These are phyloP conservation scores for Leishmania tarentolae DNA, from an alignment of 208 protist species.

Conservation along the genomic window DNA sequence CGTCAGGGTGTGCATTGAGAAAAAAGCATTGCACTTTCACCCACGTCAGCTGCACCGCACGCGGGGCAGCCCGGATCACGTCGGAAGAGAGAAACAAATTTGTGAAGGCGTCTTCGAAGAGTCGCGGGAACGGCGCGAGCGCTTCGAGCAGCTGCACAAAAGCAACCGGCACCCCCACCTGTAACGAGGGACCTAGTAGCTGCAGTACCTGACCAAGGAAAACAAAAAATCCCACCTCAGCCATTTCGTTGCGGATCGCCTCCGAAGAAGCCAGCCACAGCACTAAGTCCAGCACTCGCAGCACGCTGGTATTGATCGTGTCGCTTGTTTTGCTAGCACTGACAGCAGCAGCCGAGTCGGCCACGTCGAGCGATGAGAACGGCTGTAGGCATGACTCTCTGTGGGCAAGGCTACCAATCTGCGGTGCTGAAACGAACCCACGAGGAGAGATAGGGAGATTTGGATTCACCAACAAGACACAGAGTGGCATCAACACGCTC, in stretches of 20 bases:
- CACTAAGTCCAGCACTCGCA: slow-evolving; percentile 64
- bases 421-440: slow-evolving; percentile 6
- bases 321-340: slow-evolving; percentile 5
- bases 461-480: slow-evolving; percentile 64
- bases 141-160: slow-evolving; percentile 58
- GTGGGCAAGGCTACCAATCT: slow-evolving; percentile 3
- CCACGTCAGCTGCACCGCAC: slow-evolving; percentile 52
- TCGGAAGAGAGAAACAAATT: slow-evolving; percentile 79
- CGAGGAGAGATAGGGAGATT: slow-evolving; percentile 64
- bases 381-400: slow-evolving; percentile 11
- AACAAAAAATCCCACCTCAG: slow-evolving; percentile 65
- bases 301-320: slow-evolving; percentile 33
- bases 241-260: slow-evolving; percentile 65
- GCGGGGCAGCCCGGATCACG: slow-evolving; percentile 59
- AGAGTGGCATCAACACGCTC: slow-evolving; percentile 73
- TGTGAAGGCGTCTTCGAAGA: slow-evolving; percentile 75
- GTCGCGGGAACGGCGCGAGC: slow-evolving; percentile 30
- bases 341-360: not conserved
- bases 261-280: slow-evolving; percentile 52
- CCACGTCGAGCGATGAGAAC: slow-evolving; percentile 11
- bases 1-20: slow-evolving; percentile 23
- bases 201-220: slow-evolving; percentile 66
- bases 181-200: slow-evolving; percentile 45
- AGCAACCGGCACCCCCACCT: slow-evolving; percentile 40
- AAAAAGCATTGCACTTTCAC: slow-evolving; percentile 54